Conservation (phyloP, 2,329 filamentous ascomycete genomes). For the Pseudogymnoascus pannorum region DNA sequence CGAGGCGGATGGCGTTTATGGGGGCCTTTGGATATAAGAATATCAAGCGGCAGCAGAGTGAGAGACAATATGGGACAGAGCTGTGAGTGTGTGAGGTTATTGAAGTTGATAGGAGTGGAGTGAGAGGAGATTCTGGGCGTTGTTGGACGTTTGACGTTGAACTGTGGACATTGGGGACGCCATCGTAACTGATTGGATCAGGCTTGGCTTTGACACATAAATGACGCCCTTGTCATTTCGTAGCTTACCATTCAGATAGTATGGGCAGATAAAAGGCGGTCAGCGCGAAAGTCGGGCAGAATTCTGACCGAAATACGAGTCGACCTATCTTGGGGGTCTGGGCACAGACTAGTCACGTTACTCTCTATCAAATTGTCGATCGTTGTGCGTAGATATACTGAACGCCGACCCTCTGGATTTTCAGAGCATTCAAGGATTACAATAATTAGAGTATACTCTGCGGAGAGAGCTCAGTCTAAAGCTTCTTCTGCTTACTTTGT, state of each 20-base stretch:
- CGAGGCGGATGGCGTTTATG: background rate
- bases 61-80: background rate
- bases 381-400: too few relatives aligned
- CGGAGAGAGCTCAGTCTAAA: too few relatives aligned
- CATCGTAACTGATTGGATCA: background rate
- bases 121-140: too few relatives aligned
- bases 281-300: background rate
- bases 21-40: background rate
- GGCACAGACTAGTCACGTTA: background rate
- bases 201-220: constrained; percentile 2
- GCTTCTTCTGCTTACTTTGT: background rate
- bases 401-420: too few relatives aligned
- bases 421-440: too few relatives aligned
- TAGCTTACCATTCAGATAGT: background rate
- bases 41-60: background rate
- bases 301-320: background rate
- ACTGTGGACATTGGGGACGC: background rate
- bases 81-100: background rate
- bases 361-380: background rate
- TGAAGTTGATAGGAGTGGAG: background rate
- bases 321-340: too few relatives aligned
- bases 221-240: background rate
- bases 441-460: too few relatives aligned
- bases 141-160: background rate
- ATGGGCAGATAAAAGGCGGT: background rate